Conservation (phyloP, 202 grass and related monocot species). For the Elaeis oleifera region DNA sequence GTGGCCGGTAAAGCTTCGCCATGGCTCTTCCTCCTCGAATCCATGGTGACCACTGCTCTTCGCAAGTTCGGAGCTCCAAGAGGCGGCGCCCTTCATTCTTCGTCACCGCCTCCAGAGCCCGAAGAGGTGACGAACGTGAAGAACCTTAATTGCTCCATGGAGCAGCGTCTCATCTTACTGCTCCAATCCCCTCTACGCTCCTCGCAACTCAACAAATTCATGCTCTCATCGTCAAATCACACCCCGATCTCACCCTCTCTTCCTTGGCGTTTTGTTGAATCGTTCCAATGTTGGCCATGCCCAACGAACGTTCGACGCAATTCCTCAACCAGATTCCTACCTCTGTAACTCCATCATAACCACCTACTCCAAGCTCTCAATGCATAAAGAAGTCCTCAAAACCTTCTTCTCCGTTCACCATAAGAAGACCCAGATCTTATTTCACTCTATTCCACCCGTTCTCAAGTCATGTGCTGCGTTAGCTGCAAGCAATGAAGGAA, state of each 20-base stretch:
- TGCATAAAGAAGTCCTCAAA: conserved; percentile 40
- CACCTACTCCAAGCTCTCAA: conserved; percentile 47
- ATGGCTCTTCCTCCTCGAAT: too few relatives aligned
- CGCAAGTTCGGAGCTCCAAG: too few relatives aligned
- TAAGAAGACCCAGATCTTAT: conserved; percentile 23
- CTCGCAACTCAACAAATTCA: conserved; percentile 11
- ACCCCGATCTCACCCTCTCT: conserved; percentile 31
- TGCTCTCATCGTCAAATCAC: conserved; percentile 35
- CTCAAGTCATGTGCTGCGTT: conserved; percentile 53
- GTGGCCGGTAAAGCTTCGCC: too few relatives aligned
- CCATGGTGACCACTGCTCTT: too few relatives aligned
- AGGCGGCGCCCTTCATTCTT: too few relatives aligned
- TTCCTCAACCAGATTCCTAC: conserved; percentile 33
- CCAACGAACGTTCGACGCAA: conserved; percentile 58
- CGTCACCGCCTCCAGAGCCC: too few relatives aligned
- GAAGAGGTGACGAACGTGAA: too few relatives aligned
- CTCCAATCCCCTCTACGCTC: conserved; percentile 16
- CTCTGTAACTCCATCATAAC: conserved; percentile 40
- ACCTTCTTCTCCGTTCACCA: conserved; percentile 32
- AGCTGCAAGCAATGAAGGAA: conserved; percentile 28
- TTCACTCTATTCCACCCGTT: conserved; percentile 37
- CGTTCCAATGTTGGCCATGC: conserved; percentile 24
- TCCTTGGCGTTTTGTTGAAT: conserved; percentile 11
- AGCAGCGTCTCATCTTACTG: conserved; percentile 17
- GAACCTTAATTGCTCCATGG: conserved; percentile 1